phyloP scores from a whole-genome alignment of 768 basidiomycete genomes.

The Leccinum uliginosum region DNA sequence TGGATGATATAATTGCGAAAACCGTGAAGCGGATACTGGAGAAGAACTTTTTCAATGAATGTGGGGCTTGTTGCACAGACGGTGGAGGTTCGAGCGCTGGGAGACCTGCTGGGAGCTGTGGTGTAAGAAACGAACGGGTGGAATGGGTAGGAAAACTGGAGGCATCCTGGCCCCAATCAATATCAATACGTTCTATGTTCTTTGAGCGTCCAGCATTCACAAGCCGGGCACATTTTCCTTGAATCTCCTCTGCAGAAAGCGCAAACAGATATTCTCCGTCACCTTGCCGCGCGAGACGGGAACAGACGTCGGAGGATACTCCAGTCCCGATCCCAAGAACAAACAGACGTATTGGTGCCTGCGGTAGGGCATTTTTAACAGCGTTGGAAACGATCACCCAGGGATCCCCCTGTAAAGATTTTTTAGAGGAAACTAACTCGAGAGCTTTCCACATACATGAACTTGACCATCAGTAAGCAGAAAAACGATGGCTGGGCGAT shows the following conservation, averaged over 20 bases:
- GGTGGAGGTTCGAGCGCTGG: constrained; percentile 33
- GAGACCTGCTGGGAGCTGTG: constrained; percentile 7
- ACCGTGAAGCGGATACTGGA: constrained; percentile 32
- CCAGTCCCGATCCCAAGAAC: constrained; percentile 52
- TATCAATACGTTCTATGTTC: constrained; percentile 38
- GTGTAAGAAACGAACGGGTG: constrained; percentile 17
- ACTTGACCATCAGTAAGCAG: constrained; percentile 58
- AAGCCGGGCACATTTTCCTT: constrained; percentile 45
- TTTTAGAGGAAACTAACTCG: neutral
- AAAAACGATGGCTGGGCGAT: constrained; percentile 46
- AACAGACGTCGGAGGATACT: constrained; percentile 48
- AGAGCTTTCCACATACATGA: constrained; percentile 6
- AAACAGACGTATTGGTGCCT: constrained; percentile 46
- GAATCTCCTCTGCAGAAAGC: constrained; percentile 40
- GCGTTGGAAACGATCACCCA: constrained; percentile 24
- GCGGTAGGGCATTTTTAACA: constrained; percentile 26
- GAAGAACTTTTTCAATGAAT: constrained; percentile 28
- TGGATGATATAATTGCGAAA: constrained; percentile 28
- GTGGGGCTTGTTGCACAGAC: constrained; percentile 32
- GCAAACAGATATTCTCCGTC: constrained; percentile 49
- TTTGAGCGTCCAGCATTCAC: constrained; percentile 48
- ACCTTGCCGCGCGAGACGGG: constrained; percentile 51
- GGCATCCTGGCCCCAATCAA: constrained; percentile 45
- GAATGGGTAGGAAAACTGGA: neutral
- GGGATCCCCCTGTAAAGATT: constrained; percentile 9